Evolutionary conservation across 768 basidiomycete species (phyloP), one percentile per base, ranked within the genome.

Genomic region (Leucosporidium scottii): DNA sequence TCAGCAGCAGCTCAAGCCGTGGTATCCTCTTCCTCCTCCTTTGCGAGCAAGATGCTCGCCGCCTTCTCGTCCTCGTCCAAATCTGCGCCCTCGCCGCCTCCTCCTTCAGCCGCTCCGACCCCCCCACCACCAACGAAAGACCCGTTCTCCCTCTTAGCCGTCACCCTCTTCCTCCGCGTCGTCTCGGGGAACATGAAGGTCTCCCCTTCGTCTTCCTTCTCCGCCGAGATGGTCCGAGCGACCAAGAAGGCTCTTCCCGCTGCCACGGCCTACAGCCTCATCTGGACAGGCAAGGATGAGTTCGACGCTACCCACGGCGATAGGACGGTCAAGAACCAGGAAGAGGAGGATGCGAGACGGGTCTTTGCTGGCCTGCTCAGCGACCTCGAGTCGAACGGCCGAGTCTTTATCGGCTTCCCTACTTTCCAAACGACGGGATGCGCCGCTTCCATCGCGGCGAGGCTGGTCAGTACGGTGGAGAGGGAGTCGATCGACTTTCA

Each of bases 401-500:
- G 73, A 2, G 71, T 76, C 20, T 60, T 63, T 1, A 71, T 74
- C 31, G 73, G 74, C 7, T 72, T 72, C 39, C 61, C 64, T 55
- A 69, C 68, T 56, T 69, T 60, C n/a, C 94, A 98, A 79, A 94
- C 92, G 15, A 94, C 93, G 1, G 93, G 94, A 39, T 81, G 84
- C 18, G 84, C 83, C 3, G 85, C 85, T 0, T 84, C 87, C 66
- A 81, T 88, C 74, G 82, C 91, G 0, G 87, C 89, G 13, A 82
- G 93, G 4, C 96, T 96, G 75, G 93, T 98, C 65, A 90, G 92
- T 15, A 97, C 93, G 0, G 93, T 98, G 12, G 94, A 98, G 77
- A 84, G 94, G 69, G 94, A 98, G 79, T 89, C 88, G 91, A 54
- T 75, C 30, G 73, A 75, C 51, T 65, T 74, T n/a, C 67, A 72